A percentile compares a stretch with the other conserved stretches of the same genome.
phyloP scores from a whole-genome alignment of 140 eudicot genomes.

The Cichorium intybus region DNA sequence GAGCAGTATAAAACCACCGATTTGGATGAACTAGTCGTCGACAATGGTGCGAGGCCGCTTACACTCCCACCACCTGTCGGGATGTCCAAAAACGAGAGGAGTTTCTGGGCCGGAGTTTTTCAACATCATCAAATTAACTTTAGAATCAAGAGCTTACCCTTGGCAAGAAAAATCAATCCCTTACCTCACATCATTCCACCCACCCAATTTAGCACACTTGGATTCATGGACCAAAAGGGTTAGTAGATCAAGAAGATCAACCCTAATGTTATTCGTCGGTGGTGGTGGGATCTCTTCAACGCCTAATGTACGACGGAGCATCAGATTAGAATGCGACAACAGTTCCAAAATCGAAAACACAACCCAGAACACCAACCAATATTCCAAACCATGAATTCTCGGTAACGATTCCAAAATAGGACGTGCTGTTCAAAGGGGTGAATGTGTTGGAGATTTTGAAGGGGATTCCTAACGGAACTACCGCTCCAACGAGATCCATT shows the following conservation, averaged over 20 bases:
- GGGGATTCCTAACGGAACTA: no score
- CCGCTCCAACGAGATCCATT: no score
- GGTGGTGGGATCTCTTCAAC: conserved; percentile 76
- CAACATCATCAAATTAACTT: conserved; percentile 55
- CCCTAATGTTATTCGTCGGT: conserved; percentile 72
- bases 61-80: conserved; percentile 58
- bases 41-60: conserved; percentile 38
- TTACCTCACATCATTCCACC: conserved; percentile 86
- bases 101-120: conserved; percentile 72
- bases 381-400: conserved; percentile 56
- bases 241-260: conserved; percentile 38
- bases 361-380: conserved; percentile 11
- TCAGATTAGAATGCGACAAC: conserved; percentile 63
- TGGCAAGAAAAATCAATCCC: conserved; percentile 84
- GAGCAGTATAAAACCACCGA: conserved; percentile 70
- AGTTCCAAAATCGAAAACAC: neutral
- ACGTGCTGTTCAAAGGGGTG: conserved; percentile 78
- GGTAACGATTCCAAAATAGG: conserved; percentile 74
- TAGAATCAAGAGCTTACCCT: conserved; percentile 73
- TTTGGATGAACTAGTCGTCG: conserved; percentile 48
- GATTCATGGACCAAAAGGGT: conserved; percentile 71
- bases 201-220: conserved; percentile 52
- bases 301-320: conserved; percentile 74
- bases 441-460: conserved; percentile 66
- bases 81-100: conserved; percentile 73